Percentiles rank a stretch among this genome's conserved stretches.
phyloP scores from a whole-genome alignment of 2,329 filamentous ascomycete species.

The Diplodia scrobiculata region DNA sequence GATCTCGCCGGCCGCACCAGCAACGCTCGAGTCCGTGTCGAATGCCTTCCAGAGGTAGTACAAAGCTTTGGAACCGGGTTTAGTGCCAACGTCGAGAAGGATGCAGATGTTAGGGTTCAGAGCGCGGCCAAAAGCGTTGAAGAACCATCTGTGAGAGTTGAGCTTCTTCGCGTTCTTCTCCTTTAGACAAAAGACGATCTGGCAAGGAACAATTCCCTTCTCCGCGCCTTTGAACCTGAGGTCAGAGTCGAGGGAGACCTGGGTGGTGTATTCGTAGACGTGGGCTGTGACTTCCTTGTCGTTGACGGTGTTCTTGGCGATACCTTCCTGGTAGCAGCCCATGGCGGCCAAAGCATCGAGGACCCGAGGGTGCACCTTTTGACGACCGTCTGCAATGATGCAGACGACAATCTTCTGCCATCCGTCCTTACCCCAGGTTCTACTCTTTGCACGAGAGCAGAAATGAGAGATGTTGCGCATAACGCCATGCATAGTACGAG shows the following conservation, averaged over 20 bases:
- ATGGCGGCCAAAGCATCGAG: conserved; percentile 93
- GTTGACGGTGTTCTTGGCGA: conserved; percentile 98
- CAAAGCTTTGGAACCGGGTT: conserved; percentile 83
- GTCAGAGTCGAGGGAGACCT: conserved; percentile 92
- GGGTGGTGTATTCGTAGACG: conserved; percentile 98
- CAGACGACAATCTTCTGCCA: conserved; percentile 99
- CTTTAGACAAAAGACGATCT: conserved; percentile 98
- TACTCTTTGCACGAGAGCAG: conserved; percentile 85
- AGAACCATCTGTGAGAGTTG: conserved; percentile 98
- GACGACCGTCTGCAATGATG: conserved; percentile 90
- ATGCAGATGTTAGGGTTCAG: conserved; percentile 97
- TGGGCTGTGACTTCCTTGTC: conserved; percentile 92
- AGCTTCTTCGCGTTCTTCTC: conserved; percentile 97
- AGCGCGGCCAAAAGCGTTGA: conserved; percentile 92
- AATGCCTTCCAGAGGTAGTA: conserved; percentile 99
- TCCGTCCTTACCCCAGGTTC: conserved; percentile 94
- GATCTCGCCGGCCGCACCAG: conserved; percentile 95
- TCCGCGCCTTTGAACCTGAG: conserved; percentile 99
- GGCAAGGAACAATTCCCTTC: conserved; percentile 96
- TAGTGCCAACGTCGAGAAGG: conserved; percentile 91
- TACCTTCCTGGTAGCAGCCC: conserved; percentile 97
- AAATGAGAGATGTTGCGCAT: conserved; percentile 99
- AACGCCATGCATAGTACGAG: conserved; percentile 95
- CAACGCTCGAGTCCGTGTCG: conserved; percentile 95
- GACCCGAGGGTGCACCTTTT: conserved; percentile 89